Evolutionary conservation across 148 eudicot genomes (phyloP).

Genomic region (Chenopodium berlandieri): DNA sequence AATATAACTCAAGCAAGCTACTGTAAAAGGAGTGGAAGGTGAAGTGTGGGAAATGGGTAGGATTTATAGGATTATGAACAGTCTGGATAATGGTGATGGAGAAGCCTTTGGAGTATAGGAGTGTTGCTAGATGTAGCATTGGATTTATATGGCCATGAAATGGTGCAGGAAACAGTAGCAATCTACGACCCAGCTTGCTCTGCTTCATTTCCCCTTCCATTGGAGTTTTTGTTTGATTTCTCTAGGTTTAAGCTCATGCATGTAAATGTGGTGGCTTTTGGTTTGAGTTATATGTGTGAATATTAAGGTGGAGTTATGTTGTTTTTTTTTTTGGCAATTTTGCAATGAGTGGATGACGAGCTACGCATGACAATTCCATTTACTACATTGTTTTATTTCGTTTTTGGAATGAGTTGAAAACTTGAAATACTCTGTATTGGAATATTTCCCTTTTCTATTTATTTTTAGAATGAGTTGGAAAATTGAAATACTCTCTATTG

Average conservation of each 20-base stretch:
- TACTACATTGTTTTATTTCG: too few species aligned
- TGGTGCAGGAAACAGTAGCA: slow-evolving; percentile 26
- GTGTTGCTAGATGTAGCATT: slow-evolving; percentile 41
- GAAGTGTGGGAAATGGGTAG: slow-evolving; percentile 37
- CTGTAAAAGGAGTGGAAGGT: slow-evolving; percentile 29
- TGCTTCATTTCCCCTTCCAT: background rate
- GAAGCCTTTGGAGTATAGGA: slow-evolving; percentile 25
- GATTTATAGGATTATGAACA: slow-evolving; percentile 27
- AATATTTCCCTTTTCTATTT: too few species aligned
- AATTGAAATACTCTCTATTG: too few species aligned
- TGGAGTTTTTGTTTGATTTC: background rate
- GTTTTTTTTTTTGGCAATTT: too few species aligned
- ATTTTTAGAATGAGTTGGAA: too few species aligned
- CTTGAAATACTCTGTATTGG: too few species aligned
- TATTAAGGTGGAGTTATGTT: too few species aligned
- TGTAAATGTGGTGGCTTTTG: too few species aligned
- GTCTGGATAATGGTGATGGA: slow-evolving; percentile 25
- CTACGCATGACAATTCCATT: too few species aligned
- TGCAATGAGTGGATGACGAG: too few species aligned
- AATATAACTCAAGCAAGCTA: slow-evolving; percentile 7
- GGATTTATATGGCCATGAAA: slow-evolving; percentile 42
- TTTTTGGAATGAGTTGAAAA: too few species aligned
- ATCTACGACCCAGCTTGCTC: background rate
- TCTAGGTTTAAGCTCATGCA: background rate
- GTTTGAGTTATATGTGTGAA: too few species aligned